Evolutionary conservation across 2,329 filamentous ascomycete genomes (phyloP).

Genomic region (Cordyceps pruinosa): DNA sequence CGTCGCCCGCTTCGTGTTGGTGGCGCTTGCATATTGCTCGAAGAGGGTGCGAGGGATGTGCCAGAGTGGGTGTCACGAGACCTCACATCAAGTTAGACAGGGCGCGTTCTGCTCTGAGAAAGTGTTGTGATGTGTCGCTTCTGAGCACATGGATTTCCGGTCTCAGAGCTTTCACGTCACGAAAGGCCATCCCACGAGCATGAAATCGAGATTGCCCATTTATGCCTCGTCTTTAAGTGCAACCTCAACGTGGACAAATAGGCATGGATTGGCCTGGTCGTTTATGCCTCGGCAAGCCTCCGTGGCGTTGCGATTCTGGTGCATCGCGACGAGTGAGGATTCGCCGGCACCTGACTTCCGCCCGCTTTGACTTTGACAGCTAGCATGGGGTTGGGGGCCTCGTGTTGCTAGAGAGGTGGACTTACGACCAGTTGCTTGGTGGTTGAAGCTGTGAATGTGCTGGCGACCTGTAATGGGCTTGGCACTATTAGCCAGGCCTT

Average conservation of each 20-base stretch:
- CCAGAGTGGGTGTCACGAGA: background rate
- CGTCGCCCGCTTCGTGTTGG: background rate
- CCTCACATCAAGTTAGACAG: background rate
- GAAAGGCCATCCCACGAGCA: background rate
- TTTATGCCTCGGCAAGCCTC: background rate
- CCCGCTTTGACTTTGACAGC: constrained; percentile 2
- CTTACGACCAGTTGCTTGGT: too few species aligned
- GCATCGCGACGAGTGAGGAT: background rate
- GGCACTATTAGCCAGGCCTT: background rate
- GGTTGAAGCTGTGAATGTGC: too few species aligned
- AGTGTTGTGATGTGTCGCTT: too few species aligned
- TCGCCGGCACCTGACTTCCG: background rate
- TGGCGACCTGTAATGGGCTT: background rate
- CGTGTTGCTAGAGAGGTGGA: too few species aligned
- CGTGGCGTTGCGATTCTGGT: background rate
- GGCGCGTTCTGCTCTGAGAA: too few species aligned
- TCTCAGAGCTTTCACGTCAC: background rate
- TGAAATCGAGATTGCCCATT: background rate
- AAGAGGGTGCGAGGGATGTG: background rate
- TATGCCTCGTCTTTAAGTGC: background rate
- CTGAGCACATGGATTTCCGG: background rate
- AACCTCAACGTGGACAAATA: too few species aligned
- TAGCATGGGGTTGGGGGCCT: background rate
- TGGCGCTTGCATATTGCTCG: too few species aligned
- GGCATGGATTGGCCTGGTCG: background rate